Percentiles rank a stretch among this genome's conserved stretches.
Conservation (phyloP, 2,329 filamentous ascomycete species). For the Mycosphaerella arachidis region DNA sequence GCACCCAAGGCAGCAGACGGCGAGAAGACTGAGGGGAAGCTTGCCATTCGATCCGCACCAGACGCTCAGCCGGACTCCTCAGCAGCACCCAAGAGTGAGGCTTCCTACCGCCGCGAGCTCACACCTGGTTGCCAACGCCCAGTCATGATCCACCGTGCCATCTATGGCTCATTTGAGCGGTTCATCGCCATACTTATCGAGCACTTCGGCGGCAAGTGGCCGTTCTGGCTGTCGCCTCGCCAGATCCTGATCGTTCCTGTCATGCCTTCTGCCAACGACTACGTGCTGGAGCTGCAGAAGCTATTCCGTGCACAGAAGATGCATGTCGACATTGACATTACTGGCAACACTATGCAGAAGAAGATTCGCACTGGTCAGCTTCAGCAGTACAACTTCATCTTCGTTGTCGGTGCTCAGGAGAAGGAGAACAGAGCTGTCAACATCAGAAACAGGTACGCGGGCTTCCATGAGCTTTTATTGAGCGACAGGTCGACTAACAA, state of each 20-base stretch:
- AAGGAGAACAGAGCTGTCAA: constrained; percentile 38
- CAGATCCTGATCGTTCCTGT: constrained; percentile 77
- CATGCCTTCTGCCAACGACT: constrained; percentile 65
- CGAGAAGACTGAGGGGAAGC: constrained; percentile 24
- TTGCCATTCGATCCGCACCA: constrained; percentile 33
- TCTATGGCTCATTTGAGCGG: constrained; percentile 66
- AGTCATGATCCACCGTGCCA: constrained; percentile 82
- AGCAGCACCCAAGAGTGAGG: constrained; percentile 28
- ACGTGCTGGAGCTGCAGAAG: constrained; percentile 68
- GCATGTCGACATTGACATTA: constrained; percentile 66
- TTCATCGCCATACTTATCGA: constrained; percentile 74
- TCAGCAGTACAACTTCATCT: constrained; percentile 79
- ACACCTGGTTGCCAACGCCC: constrained; percentile 70
- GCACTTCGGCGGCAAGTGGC: constrained; percentile 84
- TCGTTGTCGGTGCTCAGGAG: constrained; percentile 63
- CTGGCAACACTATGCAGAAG: constrained; percentile 79
- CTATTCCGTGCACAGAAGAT: constrained; percentile 62
- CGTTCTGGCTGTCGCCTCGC: constrained; percentile 81
- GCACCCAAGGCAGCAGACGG: constrained; percentile 38
- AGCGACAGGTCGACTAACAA: neutral
- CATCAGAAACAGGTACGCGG: neutral
- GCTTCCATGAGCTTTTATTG: neutral
- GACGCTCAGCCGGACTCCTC: constrained; percentile 24
- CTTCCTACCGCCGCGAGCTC: constrained; percentile 45
- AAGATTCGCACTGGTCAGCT: constrained; percentile 81